Percentiles rank a stretch among this genome's conserved stretches.
These are phyloP conservation scores for Leptographium radiaticola DNA, from an alignment of 2,329 filamentous ascomycete species.

Conservation along the genomic window DNA sequence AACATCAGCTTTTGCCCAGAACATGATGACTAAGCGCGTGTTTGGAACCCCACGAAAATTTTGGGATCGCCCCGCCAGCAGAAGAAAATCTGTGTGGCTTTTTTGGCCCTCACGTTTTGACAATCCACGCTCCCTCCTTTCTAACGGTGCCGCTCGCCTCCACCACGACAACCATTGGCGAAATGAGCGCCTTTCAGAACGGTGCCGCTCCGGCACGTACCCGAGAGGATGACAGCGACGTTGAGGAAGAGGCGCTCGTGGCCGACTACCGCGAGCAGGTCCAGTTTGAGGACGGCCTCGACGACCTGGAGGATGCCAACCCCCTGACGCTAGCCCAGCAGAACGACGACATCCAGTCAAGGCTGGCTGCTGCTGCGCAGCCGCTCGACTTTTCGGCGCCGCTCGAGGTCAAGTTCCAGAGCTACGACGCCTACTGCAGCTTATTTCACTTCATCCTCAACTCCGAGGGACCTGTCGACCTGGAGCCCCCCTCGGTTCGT, in stretches of 20 bases:
- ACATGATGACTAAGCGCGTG: constrained; percentile 1
- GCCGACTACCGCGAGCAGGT: constrained; percentile 95
- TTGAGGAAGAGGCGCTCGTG: constrained; percentile 89
- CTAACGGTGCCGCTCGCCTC: neutral
- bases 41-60: constrained; percentile 5
- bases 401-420: constrained; percentile 93
- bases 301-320: constrained; percentile 64
- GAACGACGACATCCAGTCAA: constrained; percentile 83
- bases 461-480: constrained; percentile 94
- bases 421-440: constrained; percentile 99
- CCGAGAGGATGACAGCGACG: constrained; percentile 74
- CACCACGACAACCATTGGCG: neutral
- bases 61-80: neutral
- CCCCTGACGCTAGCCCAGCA: constrained; percentile 59
- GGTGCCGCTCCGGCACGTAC: constrained; percentile 45
- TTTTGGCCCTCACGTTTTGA: neutral
- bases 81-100: neutral
- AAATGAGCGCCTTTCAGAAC: constrained; percentile 51
- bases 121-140: neutral
- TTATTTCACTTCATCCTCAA: constrained; percentile 99
- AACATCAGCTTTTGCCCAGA: neutral
- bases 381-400: constrained; percentile 93
- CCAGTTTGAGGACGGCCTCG: constrained; percentile 78
- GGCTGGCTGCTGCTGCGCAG: constrained; percentile 81
- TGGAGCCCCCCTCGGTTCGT: constrained; percentile 80